A percentile compares a stretch with the other conserved stretches of the same genome.
Evolutionary conservation across 176 grass and related monocot genomes (phyloP).

Genomic region (Elymus sibiricus): DNA sequence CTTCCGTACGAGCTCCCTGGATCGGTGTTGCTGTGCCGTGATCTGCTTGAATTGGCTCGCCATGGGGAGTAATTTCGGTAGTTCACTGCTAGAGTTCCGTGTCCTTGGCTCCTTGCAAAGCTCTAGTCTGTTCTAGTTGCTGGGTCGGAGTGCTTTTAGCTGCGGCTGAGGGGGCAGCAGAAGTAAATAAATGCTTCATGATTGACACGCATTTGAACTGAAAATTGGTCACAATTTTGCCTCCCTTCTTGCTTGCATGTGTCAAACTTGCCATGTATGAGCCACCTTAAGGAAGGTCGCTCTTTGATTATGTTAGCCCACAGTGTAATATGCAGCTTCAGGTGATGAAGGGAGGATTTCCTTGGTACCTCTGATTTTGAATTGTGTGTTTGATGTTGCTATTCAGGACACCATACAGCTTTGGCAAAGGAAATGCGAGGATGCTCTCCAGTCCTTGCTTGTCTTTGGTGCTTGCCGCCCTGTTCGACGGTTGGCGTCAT

Average conservation of each 20-base stretch:
- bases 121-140: not conserved
- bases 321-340: not conserved
- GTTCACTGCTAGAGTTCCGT: not conserved
- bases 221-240: not conserved
- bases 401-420: conserved; percentile 88
- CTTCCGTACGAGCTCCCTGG: not conserved
- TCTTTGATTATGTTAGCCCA: not conserved
- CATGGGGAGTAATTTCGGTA: not conserved
- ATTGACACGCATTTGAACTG: not conserved
- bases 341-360: not conserved
- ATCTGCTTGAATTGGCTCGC: conserved; percentile 6
- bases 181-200: not conserved
- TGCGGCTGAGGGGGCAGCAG: not conserved
- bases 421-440: conserved; percentile 97
- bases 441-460: conserved; percentile 90
- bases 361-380: conserved; percentile 4
- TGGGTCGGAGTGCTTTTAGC: not conserved
- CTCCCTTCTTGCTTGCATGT: not conserved
- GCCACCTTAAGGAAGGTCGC: not conserved
- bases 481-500: conserved; percentile 73
- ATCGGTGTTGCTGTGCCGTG: not conserved
- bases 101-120: not conserved
- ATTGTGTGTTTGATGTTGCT: conserved; percentile 8
- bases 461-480: conserved; percentile 74
- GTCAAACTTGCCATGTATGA: not conserved